Percentiles rank a stretch among this genome's conserved stretches.
These are phyloP conservation scores for Trichomonas vaginalis DNA, from an alignment of 208 protist species.

Conservation along the genomic window DNA sequence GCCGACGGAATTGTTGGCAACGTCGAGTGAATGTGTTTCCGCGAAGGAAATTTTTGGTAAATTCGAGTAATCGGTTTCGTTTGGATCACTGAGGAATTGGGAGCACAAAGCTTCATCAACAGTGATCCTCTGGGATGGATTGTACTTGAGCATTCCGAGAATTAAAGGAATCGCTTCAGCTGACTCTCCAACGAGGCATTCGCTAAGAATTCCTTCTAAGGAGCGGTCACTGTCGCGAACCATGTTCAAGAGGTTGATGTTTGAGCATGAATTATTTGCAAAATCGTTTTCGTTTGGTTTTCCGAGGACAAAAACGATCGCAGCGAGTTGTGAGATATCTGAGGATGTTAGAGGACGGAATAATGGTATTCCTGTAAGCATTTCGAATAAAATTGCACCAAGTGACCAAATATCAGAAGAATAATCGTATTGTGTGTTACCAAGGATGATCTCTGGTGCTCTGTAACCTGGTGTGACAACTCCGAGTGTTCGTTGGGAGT, in stretches of 20 bases:
- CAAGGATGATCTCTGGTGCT: neutral
- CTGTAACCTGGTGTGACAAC: neutral
- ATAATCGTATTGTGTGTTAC: neutral
- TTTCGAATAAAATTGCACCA: neutral
- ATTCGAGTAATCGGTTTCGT: neutral
- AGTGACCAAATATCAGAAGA: neutral
- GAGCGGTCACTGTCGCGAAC: neutral
- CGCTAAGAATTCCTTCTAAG: neutral
- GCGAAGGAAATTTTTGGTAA: neutral
- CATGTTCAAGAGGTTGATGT: neutral
- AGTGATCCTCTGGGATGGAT: neutral
- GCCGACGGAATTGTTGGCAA: neutral
- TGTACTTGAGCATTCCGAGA: neutral
- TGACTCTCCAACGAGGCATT: neutral
- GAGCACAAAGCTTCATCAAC: neutral
- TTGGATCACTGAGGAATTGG: neutral
- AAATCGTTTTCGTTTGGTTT: neutral
- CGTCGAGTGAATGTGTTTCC: neutral
- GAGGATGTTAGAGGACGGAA: neutral
- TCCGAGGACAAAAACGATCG: neutral
- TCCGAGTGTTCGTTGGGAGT: constrained; percentile 14
- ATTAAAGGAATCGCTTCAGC: neutral
- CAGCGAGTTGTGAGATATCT: neutral
- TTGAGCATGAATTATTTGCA: neutral
- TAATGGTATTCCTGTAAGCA: neutral